Percentiles rank a stretch among this genome's conserved stretches.
Evolutionary conservation across 2,329 filamentous ascomycete genomes (phyloP).

Genomic region (Microascus cirrosus): DNA sequence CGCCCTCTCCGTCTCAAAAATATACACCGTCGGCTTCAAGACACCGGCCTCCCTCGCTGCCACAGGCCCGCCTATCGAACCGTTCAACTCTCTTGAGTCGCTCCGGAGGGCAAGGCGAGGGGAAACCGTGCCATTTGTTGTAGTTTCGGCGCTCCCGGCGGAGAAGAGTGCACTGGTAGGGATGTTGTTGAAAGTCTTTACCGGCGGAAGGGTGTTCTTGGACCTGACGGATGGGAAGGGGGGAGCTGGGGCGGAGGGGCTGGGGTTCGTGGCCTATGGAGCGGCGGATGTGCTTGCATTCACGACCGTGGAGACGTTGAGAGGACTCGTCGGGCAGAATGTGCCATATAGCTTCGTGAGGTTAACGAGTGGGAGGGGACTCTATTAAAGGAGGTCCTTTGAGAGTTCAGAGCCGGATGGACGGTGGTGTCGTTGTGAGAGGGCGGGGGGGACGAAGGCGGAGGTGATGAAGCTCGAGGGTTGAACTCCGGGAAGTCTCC

Average conservation of each 20-base stretch:
- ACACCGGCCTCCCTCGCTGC: constrained; percentile 46
- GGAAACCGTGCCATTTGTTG: constrained; percentile 61
- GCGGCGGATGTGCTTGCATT: constrained; percentile 72
- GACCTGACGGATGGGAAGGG: constrained; percentile 60
- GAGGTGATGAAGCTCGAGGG: too few relatives aligned
- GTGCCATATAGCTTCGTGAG: constrained; percentile 81
- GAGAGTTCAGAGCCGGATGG: background rate
- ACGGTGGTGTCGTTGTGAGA: background rate
- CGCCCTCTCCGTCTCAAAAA: constrained; percentile 63
- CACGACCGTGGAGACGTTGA: constrained; percentile 71
- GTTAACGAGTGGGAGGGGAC: constrained; percentile 46
- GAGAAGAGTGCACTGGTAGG: constrained; percentile 72
- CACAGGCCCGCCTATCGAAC: constrained; percentile 55
- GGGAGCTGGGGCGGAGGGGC: constrained; percentile 50
- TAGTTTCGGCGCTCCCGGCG: constrained; percentile 66
- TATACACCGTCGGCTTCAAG: constrained; percentile 77
- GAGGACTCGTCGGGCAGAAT: constrained; percentile 73
- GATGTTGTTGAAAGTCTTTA: constrained; percentile 36
- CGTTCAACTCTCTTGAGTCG: constrained; percentile 64
- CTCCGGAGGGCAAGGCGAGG: constrained; percentile 39
- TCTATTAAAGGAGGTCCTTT: constrained; percentile 23
- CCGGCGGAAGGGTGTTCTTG: constrained; percentile 58
- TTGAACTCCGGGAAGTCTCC: too few relatives aligned
- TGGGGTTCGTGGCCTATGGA: constrained; percentile 71
- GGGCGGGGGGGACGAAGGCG: background rate